These are phyloP conservation scores for Chlamydomonas incerta DNA, from an alignment of 139 green algal species.

Conservation along the genomic window DNA sequence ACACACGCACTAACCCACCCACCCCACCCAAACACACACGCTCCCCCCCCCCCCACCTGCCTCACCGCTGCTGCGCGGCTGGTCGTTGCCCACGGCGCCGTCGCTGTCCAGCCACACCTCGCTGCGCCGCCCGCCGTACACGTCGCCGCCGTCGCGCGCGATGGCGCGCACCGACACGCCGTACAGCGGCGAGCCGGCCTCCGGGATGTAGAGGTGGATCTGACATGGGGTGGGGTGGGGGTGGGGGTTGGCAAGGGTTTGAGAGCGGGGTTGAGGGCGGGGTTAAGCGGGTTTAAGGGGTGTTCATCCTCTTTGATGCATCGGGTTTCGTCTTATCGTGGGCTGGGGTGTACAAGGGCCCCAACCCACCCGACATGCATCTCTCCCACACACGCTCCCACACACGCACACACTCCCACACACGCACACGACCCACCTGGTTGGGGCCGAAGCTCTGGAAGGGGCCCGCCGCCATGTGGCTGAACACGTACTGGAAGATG, in stretches of 20 bases:
- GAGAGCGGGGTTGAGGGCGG: background rate
- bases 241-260: background rate
- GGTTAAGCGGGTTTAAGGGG: too few species aligned
- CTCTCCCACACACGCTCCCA: too few species aligned
- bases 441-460: conserved; percentile 32
- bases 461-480: background rate
- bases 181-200: conserved; percentile 47
- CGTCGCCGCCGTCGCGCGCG: conserved; percentile 61
- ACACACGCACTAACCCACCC: too few species aligned
- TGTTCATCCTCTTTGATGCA: too few species aligned
- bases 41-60: background rate
- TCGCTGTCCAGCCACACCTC: conserved; percentile 66
- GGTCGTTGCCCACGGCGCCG: conserved; percentile 44
- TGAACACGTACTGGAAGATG: conserved; percentile 32
- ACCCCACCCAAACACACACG: background rate
- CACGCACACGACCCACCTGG: conserved; percentile 11
- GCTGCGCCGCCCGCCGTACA: conserved; percentile 5
- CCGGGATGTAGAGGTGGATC: conserved; percentile 64
- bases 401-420: background rate
- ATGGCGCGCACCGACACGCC: conserved; percentile 58
- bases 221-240: conserved; percentile 9
- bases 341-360: too few species aligned
- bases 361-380: too few species aligned
- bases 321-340: too few species aligned
- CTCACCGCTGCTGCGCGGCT: conserved; percentile 5